phyloP scores from a whole-genome alignment of 2,329 filamentous ascomycete species.

The Erysiphe pulchra region DNA sequence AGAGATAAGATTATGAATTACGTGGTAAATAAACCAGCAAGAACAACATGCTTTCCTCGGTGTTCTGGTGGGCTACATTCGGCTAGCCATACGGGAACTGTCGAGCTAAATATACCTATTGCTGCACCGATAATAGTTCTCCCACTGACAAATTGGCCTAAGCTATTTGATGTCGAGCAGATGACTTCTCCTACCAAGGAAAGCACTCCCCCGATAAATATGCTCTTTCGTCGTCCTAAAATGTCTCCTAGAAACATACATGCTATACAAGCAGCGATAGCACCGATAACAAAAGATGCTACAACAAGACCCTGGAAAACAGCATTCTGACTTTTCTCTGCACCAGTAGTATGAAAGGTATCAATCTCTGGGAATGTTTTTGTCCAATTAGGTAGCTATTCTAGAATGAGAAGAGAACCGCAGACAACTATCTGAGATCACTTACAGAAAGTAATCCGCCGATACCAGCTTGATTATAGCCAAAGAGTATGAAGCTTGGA shows the following conservation, averaged over 20 bases:
- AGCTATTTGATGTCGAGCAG: neutral
- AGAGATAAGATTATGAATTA: constrained; percentile 1
- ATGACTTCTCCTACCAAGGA: neutral
- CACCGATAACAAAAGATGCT: constrained; percentile 29
- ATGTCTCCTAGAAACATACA: constrained; percentile 25
- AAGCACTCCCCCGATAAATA: neutral
- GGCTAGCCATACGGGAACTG: constrained; percentile 39
- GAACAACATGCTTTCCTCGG: constrained; percentile 19
- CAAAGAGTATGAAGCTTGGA: neutral
- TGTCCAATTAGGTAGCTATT: neutral
- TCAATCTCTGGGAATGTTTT: neutral
- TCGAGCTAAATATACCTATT: constrained; percentile 24
- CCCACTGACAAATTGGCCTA: constrained; percentile 29
- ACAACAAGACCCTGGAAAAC: constrained; percentile 22
- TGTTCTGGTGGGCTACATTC: constrained; percentile 17
- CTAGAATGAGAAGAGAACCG: neutral
- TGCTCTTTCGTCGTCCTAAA: constrained; percentile 16
- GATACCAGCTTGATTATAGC: neutral
- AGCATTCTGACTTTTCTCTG: neutral
- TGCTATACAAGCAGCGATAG: constrained; percentile 24
- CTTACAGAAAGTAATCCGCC: neutral
- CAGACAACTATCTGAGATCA: neutral
- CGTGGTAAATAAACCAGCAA: constrained; percentile 15
- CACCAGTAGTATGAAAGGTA: neutral
- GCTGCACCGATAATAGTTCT: constrained; percentile 24